Base-by-base conservation (phyloP, 1,139 yeast genomes). In the Hyphopichia pseudoburtonii region DNA sequence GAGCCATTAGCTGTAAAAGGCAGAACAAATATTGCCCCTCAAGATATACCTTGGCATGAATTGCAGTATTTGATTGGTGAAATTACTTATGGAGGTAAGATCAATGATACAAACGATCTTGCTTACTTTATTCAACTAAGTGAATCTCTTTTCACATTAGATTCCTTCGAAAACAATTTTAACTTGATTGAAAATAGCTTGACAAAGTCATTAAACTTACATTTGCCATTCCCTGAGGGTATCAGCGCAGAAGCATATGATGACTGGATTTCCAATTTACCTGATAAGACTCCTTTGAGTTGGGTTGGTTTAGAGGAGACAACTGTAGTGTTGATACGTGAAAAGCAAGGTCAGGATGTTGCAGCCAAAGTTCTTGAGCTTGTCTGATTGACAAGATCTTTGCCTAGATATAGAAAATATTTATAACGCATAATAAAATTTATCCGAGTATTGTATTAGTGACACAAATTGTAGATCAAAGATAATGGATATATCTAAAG, bases 11-110 rank as follows among this genome's bases (percentile, higher is more conserved):
- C 26, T 11, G 45, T 57, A 2, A 47, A 49, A 2, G 54, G 50
- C 2, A 55, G 70, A 38, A 47, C 62, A 2, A 74, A 76, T 42
- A 50, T 78, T 12, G 50, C 78, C 1, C 80, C 82, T 0, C 70
- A 66, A 2, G 17, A 40, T 1, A 62, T 82, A 33, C 83, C 86
- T 2, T 86, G 89, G 87, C 57, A 63, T 2, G 72, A 75, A 17
- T 53, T 86, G 4, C 57, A 62, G 5, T 66, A 65, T 35, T 56
- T 82, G 38, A 52, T 86, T 16, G 76, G 79, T 2, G 69, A 69
- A 2, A 70, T 84, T 10, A 68, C 80, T 1, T 87, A 87, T 51
- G 95, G 95, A 11, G 94, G 94, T 17, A 85, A 85, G 56, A 64
- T 86, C 30, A 82, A 80, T 41, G 54, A 63, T 32, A 46, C 36